Base-by-base conservation (phyloP, 768 basidiomycete genomes). In the Mycena latifolia region DNA sequence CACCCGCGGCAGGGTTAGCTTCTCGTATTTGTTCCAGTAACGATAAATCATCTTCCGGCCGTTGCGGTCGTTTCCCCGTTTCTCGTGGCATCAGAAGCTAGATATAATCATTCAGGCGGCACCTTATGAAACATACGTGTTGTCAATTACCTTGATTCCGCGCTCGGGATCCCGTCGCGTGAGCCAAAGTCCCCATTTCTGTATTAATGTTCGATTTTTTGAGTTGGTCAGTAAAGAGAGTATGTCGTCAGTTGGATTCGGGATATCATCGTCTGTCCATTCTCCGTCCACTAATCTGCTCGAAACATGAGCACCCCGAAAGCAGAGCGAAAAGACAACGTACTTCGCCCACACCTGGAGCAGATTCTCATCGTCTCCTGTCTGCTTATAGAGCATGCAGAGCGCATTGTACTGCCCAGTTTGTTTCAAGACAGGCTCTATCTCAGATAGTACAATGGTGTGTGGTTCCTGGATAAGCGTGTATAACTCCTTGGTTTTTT, bases 121-220 rank as follows among this genome's bases (percentile, higher is more conserved):
- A n/a, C 33, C 29, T 45, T 11, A 7, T 17, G 29, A 47, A 61
- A 52, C 58, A 39, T 45, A 67, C 11, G 39, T 50, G 48, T 24
- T 27, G 24, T 46, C 48, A 71, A 74, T 51, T 66, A 93, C 94
- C 80, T 89, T 88, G 27, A 98, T 76, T 5, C 90, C 94, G 47
- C 84, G 86, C 27, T 91, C 89, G 0, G 88, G 80, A 76, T 93
- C 89, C 39, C 85, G 84, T 69, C 85, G 86, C 3, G 89, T 84
- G 24, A 98, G 78, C 95, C 96, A 97, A 10, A 93, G 77, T 3
- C 87, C 91, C 89, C 95, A 96, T 55, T 86, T 84, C 66, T 91
- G 89, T 5, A 88, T 86, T 56, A 95, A 72, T 3, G 79, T 72
- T 27, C 86, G 85, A 71, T 93, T 89, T 63, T 82, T 86, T 63